These are phyloP conservation scores for Symbiodinium natans DNA, from an alignment of 73 alveolate species.

Conservation along the genomic window DNA sequence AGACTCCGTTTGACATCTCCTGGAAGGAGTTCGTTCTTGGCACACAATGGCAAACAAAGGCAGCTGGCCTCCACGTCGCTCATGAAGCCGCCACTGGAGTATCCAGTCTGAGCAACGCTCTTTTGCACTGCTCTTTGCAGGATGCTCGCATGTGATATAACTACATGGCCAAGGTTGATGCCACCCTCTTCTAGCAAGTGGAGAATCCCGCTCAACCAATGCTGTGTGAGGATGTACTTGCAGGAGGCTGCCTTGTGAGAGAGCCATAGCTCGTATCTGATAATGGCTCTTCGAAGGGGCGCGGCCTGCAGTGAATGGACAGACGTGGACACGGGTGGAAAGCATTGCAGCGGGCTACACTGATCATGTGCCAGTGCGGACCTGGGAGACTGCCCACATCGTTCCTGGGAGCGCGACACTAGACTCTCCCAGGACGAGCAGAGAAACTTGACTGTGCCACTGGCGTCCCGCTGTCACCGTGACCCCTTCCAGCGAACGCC, in stretches of 20 bases:
- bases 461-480: slow-evolving; percentile 53
- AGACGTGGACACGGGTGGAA: background rate
- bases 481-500: slow-evolving; percentile 89
- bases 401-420: slow-evolving; percentile 28
- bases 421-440: too few species aligned
- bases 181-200: too few species aligned
- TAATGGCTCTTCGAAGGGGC: slow-evolving; percentile 44
- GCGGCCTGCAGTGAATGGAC: slow-evolving; percentile 11
- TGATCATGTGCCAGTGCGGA: background rate
- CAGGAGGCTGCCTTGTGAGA: slow-evolving; percentile 18
- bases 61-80: slow-evolving; percentile 73
- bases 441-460: background rate
- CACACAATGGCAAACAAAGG: too few species aligned
- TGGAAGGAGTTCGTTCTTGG: too few species aligned
- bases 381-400: slow-evolving; percentile 89
- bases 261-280: slow-evolving; percentile 38
- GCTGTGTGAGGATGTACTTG: too few species aligned
- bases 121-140: too few species aligned
- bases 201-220: too few species aligned
- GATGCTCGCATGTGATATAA: too few species aligned
- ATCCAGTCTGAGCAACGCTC: slow-evolving; percentile 27
- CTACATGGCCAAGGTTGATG: too few species aligned
- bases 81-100: slow-evolving; percentile 82
- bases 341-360: background rate
- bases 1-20: too few species aligned